Evolutionary conservation across 108 stramenopile species (phyloP).

Genomic region (Cyclotella sp.): DNA sequence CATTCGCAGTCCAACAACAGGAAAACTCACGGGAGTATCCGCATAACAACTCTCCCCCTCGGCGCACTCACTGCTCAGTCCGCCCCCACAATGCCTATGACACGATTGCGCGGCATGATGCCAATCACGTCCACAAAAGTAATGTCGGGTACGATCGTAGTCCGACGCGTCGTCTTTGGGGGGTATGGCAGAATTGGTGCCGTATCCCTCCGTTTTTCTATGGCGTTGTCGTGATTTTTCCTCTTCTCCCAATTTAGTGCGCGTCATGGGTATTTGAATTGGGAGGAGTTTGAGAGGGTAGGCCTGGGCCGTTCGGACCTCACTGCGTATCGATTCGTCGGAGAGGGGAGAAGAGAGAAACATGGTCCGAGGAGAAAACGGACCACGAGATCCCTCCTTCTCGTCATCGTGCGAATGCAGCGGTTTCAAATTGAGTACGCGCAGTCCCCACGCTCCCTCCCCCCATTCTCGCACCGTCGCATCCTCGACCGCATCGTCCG

Average conservation of each 20-base stretch:
- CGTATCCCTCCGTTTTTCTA: constrained; percentile 36
- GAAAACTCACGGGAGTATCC: constrained; percentile 65
- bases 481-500: neutral
- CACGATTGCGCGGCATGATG: constrained; percentile 78
- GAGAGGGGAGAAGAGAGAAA: constrained; percentile 51
- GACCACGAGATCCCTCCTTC: constrained; percentile 48
- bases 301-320: neutral
- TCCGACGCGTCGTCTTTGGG: constrained; percentile 38
- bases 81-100: constrained; percentile 73
- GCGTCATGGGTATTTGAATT: constrained; percentile 48
- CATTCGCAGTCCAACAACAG: neutral
- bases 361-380: constrained; percentile 69
- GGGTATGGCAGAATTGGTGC: constrained; percentile 27
- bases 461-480: constrained; percentile 20
- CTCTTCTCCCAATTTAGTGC: constrained; percentile 49
- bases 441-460: constrained; percentile 55
- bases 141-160: constrained; percentile 69
- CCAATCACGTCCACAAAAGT: constrained; percentile 89
- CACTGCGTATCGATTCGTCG: constrained; percentile 12
- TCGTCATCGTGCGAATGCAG: constrained; percentile 48
- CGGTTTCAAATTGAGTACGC: constrained; percentile 76
- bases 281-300: constrained; percentile 43
- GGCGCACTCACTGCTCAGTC: constrained; percentile 65
- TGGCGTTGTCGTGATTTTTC: constrained; percentile 52
- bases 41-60: constrained; percentile 83